phyloP scores from a whole-genome alignment of 805 yeast species.

The Ogataea wickerhamii region DNA sequence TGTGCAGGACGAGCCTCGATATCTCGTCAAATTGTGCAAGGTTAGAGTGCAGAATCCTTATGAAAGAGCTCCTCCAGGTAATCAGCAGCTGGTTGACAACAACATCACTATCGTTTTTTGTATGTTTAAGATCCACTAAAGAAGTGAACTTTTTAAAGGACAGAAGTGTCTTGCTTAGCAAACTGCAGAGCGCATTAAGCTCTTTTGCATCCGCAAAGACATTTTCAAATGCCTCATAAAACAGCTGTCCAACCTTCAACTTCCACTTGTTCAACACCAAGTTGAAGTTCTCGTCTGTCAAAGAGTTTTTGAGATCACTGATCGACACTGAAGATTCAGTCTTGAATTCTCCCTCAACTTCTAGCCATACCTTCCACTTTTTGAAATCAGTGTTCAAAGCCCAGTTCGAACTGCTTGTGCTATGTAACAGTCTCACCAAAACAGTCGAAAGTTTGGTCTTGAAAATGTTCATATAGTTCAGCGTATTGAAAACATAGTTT shows the following conservation, averaged over 20 bases:
- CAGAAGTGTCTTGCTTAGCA: conserved; percentile 19
- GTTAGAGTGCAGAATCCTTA: conserved; percentile 11
- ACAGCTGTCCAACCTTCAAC: conserved; percentile 14
- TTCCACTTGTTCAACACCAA: conserved; percentile 20
- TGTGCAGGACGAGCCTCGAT: conserved; percentile 16
- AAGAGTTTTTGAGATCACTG: conserved; percentile 12
- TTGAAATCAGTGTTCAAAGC: conserved; percentile 22
- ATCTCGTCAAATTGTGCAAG: conserved; percentile 20
- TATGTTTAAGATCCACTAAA: conserved; percentile 19
- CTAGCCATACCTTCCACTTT: conserved; percentile 30
- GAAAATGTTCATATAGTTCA: conserved; percentile 24
- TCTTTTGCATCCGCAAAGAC: conserved; percentile 8
- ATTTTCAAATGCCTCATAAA: conserved; percentile 7
- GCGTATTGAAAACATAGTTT: conserved; percentile 29
- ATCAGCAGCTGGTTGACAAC: conserved; percentile 16
- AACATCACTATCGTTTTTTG: conserved; percentile 3
- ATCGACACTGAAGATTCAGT: conserved; percentile 21
- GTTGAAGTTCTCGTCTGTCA: conserved; percentile 9
- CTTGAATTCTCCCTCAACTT: conserved; percentile 14
- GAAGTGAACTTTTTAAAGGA: conserved; percentile 32
- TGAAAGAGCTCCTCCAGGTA: conserved; percentile 20
- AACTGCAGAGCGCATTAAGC: conserved; percentile 18
- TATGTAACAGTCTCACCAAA: conserved; percentile 22
- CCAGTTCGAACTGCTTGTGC: conserved; percentile 26
- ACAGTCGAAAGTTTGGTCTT: conserved; percentile 22